Evolutionary conservation across 1,284 basidiomycete genomes (phyloP), one percentile per base, ranked within the genome.

Genomic region (Heterobasidion parviporum): DNA sequence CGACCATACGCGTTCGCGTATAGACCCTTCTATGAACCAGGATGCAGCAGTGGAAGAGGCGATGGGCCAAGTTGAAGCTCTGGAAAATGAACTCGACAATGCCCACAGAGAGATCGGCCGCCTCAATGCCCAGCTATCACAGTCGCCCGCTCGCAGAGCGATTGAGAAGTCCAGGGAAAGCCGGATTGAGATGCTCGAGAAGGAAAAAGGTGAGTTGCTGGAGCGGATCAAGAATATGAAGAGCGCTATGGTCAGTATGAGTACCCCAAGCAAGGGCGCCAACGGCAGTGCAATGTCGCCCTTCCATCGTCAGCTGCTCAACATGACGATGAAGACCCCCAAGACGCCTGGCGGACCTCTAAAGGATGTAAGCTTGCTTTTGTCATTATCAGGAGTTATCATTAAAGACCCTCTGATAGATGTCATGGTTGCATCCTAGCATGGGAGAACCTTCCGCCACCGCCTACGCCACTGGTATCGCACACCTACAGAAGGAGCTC

Each of bases 71-170:
- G 67, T 73, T 48, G 74, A 78, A 57, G 78, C 75, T 0, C 73
- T 95, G 46, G 89, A 94, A 66, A 75, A 77, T 6, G 88, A 94
- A 60, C 78, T 95, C 26, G 87, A 92, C 59, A 80, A 83, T 1
- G 92, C 93, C 0, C 79, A 91, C 65, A 82, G 76, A 63, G 91
- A 94, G 67, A 89, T 94, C 57, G 88, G 85, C 0, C 79, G 83
- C 16, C 73, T 96, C 49, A 82, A 81, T 52, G 77, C 82, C 1
- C 68, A 89, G 50, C 73, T 94, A 26, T 77, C 74, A 44, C 85
- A 89, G 61, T 88, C 87, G 12, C 86, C 87, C n/a, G 83, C 83
- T 47, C 77, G 87, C 6, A 83, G 81, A 61, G 85, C 86, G 0
- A 80, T 90, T 58, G 83, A 87, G 36, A 82, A 82, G 60, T 83